A percentile compares a stretch with the other conserved stretches of the same genome.
Conservation (phyloP, 202 grass and related monocot species). For the Bolboschoenoplectus hybrid region DNA sequence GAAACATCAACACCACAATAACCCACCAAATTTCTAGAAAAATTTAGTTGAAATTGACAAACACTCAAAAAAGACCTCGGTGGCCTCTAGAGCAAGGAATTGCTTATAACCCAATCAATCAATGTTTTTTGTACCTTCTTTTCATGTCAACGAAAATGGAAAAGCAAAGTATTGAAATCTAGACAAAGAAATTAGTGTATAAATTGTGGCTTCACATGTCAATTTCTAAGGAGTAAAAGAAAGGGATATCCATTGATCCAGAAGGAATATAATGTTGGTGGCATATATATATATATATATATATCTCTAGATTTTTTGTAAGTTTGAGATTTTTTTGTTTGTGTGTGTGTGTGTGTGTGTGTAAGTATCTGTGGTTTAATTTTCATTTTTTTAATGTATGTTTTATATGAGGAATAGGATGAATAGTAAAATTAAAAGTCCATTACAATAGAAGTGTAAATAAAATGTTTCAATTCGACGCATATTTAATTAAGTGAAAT, state of each 20-base stretch:
- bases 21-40: not conserved
- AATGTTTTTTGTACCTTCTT: not conserved
- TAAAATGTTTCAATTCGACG: too few species aligned
- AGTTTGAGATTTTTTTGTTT: not conserved
- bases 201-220: not conserved
- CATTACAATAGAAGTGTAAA: too few species aligned
- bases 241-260: not conserved
- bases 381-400: too few species aligned
- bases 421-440: too few species aligned
- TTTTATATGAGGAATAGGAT: too few species aligned
- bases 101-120: not conserved
- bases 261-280: not conserved
- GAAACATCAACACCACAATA: conserved; percentile 14
- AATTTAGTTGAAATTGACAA: conserved; percentile 10
- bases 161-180: not conserved
- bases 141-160: not conserved
- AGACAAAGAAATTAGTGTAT: not conserved
- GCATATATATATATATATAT: not conserved
- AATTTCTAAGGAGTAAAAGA: not conserved
- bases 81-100: conserved; percentile 12
- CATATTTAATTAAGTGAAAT: too few species aligned
- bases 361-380: too few species aligned
- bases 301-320: not conserved
- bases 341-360: too few species aligned
- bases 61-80: not conserved